phyloP scores from a whole-genome alignment of 306 rosid species.

The Morella rubra region DNA sequence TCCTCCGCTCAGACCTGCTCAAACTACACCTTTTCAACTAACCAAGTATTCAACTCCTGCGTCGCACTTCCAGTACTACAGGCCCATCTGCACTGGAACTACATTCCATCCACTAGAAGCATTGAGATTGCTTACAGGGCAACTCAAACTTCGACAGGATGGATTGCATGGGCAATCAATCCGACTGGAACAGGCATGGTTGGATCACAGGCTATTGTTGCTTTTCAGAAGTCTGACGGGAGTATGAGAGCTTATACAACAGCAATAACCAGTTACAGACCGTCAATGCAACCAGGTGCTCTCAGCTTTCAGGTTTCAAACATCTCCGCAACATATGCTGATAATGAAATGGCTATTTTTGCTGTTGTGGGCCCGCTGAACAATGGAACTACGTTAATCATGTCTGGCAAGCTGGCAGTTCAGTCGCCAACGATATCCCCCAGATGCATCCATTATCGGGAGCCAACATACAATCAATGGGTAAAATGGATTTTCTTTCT shows the following conservation, averaged over 20 bases:
- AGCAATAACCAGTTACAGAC: conserved; percentile 25
- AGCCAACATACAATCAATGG: conserved; percentile 25
- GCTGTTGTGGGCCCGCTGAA: conserved; percentile 29
- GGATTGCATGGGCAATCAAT: conserved; percentile 11
- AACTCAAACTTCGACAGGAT: conserved; percentile 11
- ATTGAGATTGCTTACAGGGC: conserved; percentile 18
- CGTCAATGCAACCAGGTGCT: conserved; percentile 25
- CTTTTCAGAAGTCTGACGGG: conserved; percentile 10
- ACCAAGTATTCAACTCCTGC: conserved; percentile 22
- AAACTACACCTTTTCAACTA: not conserved
- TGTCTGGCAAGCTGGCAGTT: conserved; percentile 25
- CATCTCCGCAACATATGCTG: conserved; percentile 24
- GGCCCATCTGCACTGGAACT: conserved; percentile 26
- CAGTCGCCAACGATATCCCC: conserved; percentile 17
- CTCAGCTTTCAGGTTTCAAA: conserved; percentile 28
- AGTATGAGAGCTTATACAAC: conserved; percentile 18
- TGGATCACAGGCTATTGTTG: conserved; percentile 5
- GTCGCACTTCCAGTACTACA: conserved; percentile 21
- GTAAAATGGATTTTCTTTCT: conserved; percentile 11
- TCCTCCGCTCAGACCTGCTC: conserved; percentile 20
- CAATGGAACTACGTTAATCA: conserved; percentile 20
- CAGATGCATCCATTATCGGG: conserved; percentile 20
- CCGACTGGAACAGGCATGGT: not conserved
- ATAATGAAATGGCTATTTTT: conserved; percentile 24
- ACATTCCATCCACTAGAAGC: conserved; percentile 29